Evolutionary conservation across 2,329 filamentous ascomycete species (phyloP), one percentile per base, ranked within the genome.

Genomic region (Pestalotiopsis fici): DNA sequence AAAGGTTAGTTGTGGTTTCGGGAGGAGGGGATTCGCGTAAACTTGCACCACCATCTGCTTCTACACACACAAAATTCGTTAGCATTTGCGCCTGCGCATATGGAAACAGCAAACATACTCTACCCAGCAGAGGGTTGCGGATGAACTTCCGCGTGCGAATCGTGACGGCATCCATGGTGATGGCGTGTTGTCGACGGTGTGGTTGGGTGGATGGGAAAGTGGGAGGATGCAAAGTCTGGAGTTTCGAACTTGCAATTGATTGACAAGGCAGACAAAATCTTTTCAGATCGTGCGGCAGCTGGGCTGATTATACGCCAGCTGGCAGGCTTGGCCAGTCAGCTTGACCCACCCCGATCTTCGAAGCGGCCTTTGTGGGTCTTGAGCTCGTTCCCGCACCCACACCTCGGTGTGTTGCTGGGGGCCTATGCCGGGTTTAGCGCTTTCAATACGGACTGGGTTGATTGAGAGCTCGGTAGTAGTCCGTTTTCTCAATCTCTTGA

Each of bases 21-120:
- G 60, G 37, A 15, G 5, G 23, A 25, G 55, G 28, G 27, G 23
- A 35, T 37, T 43, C 28, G 21, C 28, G 21, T 23, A 31, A 35
- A 91, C 93, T 90, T 94, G 98, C 95, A 98, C 93, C 87, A 98
- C 95, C 94, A 98, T 97, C 92, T 98, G 95, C 91, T 97, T 97
- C 85, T 50, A n/a, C 43, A 50, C 18, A 2, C 43, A 50, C 18
- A 50, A 50, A 35, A 35, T 35, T 35, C 21, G 43, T 50, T 50
- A 50, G 43, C 43, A 50, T 23, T 50, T 50, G 43, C 43, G 43
- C 15, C 43, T 50, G 43, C 43, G 43, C 43, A 50, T 50, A 21
- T 9, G 3, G 2, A 21, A 50, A 21, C 21, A n/a, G n/a, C 18
- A 3, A 50, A 50, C 43, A 50, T 50, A 50, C 43, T 50, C 95